These are phyloP conservation scores for Tylopilus intermedius DNA, from an alignment of 768 basidiomycete genomes.

Conservation along the genomic window DNA sequence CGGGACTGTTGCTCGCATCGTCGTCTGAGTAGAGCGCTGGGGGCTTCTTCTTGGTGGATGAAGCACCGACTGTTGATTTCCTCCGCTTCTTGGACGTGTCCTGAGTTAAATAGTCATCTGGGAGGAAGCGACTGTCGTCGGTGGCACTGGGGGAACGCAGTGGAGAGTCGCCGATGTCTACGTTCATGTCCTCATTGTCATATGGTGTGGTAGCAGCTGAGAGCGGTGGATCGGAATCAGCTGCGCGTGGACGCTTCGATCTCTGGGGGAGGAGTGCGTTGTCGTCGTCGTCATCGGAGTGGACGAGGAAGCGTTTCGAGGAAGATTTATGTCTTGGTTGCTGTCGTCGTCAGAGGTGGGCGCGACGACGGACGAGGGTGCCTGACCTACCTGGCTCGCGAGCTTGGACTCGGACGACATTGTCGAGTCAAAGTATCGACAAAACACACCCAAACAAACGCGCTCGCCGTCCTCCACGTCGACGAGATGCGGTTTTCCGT, in stretches of 20 bases:
- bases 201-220: slow-evolving; percentile 34
- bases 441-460: slow-evolving; percentile 21
- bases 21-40: slow-evolving; percentile 28
- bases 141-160: slow-evolving; percentile 6
- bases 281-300: slow-evolving; percentile 27
- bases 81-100: slow-evolving; percentile 10
- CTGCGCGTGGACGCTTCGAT: slow-evolving; percentile 25
- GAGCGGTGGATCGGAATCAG: slow-evolving; percentile 25
- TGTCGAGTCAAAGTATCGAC: not conserved
- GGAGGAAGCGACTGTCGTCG: slow-evolving; percentile 24
- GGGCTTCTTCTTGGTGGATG: slow-evolving; percentile 17
- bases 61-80: slow-evolving; percentile 13
- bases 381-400: slow-evolving; percentile 20
- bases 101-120: not conserved
- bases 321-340: slow-evolving; percentile 17
- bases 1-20: slow-evolving; percentile 24
- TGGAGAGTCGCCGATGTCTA: slow-evolving; percentile 37
- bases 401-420: slow-evolving; percentile 21
- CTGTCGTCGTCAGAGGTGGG: slow-evolving; percentile 15
- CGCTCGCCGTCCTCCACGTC: slow-evolving; percentile 6
- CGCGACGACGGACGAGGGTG: not conserved
- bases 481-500: slow-evolving; percentile 15
- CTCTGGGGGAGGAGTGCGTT: slow-evolving; percentile 28
- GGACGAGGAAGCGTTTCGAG: slow-evolving; percentile 28
- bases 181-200: slow-evolving; percentile 39